Percentiles rank a stretch among this genome's conserved stretches.
Conservation (phyloP, 345 rosid genomes). For the Lumnitzera littorea region DNA sequence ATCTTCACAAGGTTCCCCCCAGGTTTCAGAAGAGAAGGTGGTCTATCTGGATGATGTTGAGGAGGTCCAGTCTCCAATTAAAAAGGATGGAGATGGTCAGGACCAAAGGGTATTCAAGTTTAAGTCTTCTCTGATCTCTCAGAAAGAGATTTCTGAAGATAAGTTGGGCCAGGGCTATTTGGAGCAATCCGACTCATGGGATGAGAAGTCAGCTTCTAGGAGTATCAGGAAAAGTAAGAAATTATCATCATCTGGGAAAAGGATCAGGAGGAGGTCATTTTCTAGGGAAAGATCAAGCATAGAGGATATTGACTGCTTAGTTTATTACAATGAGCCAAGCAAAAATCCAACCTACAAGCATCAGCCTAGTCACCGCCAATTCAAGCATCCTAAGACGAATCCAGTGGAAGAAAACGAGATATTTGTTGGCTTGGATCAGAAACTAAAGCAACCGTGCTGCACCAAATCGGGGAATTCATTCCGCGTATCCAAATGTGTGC, state of each 20-base stretch:
- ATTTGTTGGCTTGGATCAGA: constrained; percentile 4
- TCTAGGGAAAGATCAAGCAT: constrained; percentile 21
- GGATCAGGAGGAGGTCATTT: constrained; percentile 27
- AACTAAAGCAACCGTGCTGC: constrained; percentile 4
- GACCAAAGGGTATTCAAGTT: constrained; percentile 59
- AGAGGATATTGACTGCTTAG: constrained; percentile 20
- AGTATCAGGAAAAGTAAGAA: constrained; percentile 10
- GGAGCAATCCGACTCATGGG: constrained; percentile 13
- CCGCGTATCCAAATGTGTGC: not conserved
- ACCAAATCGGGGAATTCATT: constrained; percentile 4
- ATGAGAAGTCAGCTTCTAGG: constrained; percentile 19
- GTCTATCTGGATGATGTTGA: constrained; percentile 47
- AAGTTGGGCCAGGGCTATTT: constrained; percentile 3
- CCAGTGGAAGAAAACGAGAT: constrained; percentile 1
- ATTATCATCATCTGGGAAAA: constrained; percentile 10
- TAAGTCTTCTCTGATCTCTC: constrained; percentile 16
- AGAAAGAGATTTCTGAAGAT: constrained; percentile 1
- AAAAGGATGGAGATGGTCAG: constrained; percentile 22
- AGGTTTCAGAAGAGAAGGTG: constrained; percentile 22
- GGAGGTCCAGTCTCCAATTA: constrained; percentile 30
- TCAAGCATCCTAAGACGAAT: constrained; percentile 16
- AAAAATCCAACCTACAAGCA: constrained; percentile 18
- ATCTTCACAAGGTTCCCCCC: constrained; percentile 34
- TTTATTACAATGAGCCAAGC: constrained; percentile 27
- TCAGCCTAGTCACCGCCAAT: constrained; percentile 7